Percentiles rank a stretch among this genome's conserved stretches.
Evolutionary conservation across 345 rosid genomes (phyloP).

Genomic region (Populus pruinosa): DNA sequence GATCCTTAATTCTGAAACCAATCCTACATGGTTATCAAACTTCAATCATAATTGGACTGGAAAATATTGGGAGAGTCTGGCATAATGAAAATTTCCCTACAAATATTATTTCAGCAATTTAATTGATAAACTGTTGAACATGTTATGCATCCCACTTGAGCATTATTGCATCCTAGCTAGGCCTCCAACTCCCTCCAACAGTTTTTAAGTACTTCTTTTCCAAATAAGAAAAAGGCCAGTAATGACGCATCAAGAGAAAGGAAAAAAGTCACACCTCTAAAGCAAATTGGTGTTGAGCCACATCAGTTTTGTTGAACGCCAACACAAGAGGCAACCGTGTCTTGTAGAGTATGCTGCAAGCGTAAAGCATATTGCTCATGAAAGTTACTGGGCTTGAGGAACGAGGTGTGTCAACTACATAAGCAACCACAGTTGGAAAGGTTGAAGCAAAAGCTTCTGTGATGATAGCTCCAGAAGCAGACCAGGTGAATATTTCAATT

Average conservation of each 20-base stretch:
- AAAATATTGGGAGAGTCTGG: not conserved
- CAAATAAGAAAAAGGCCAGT: not conserved
- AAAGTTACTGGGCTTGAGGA: slow-evolving; percentile 69
- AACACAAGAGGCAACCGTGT: slow-evolving; percentile 69
- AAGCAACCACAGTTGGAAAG: slow-evolving; percentile 71
- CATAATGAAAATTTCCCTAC: not conserved
- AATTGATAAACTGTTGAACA: not conserved
- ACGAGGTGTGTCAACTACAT: slow-evolving; percentile 81
- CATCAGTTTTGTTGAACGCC: slow-evolving; percentile 80
- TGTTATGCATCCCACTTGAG: not conserved
- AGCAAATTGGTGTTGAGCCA: slow-evolving; percentile 81
- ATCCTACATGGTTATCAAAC: not conserved
- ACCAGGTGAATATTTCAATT: slow-evolving; percentile 89
- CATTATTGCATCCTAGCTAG: not conserved
- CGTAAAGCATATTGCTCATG: slow-evolving; percentile 88
- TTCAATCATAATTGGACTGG: not conserved
- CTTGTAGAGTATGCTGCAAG: slow-evolving; percentile 84
- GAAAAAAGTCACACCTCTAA: slow-evolving; percentile 47
- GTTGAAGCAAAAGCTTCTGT: slow-evolving; percentile 89
- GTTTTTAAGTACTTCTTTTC: not conserved
- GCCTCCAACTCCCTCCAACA: not conserved
- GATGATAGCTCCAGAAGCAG: slow-evolving; percentile 89
- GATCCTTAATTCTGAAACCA: not conserved
- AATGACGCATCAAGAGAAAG: not conserved
- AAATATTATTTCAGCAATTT: not conserved